These are phyloP conservation scores for Madurella mycetomatis DNA, from an alignment of 2,329 filamentous ascomycete species.

Conservation along the genomic window DNA sequence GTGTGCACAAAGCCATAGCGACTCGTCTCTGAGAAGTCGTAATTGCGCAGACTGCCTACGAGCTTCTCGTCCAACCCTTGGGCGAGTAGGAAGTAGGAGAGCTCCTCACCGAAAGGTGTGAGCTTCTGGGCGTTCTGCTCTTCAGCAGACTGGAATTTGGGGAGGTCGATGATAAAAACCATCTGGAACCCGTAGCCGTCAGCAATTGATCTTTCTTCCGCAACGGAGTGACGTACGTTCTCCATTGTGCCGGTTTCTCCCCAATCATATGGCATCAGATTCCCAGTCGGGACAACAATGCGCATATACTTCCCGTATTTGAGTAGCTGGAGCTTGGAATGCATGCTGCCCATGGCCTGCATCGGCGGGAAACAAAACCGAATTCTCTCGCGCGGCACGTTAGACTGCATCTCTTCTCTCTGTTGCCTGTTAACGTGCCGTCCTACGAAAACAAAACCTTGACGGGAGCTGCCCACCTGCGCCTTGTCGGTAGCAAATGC, in stretches of 20 bases:
- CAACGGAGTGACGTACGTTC: conserved; percentile 53
- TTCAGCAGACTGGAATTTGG: conserved; percentile 46
- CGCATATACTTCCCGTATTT: conserved; percentile 70
- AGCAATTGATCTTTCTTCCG: conserved; percentile 9
- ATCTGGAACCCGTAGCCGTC: conserved; percentile 43
- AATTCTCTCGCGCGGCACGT: conserved; percentile 50
- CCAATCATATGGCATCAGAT: conserved; percentile 84
- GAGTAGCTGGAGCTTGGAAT: conserved; percentile 90
- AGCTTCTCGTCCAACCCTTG: conserved; percentile 62
- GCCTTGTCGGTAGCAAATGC: conserved; percentile 50
- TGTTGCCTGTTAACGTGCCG: conserved; percentile 24
- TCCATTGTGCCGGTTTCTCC: conserved; percentile 81
- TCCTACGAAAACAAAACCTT: background rate
- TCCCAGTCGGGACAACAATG: conserved; percentile 81
- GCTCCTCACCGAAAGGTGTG: conserved; percentile 61
- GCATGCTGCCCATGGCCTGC: conserved; percentile 73
- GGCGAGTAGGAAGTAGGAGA: conserved; percentile 65
- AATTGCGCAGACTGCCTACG: conserved; percentile 64
- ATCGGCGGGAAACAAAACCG: conserved; percentile 80
- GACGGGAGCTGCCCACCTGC: conserved; percentile 40
- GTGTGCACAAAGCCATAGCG: conserved; percentile 78
- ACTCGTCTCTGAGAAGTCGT: conserved; percentile 73
- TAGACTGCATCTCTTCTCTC: conserved; percentile 47
- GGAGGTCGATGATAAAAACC: conserved; percentile 89
- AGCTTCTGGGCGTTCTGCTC: conserved; percentile 31